Evolutionary conservation across 176 grass and related monocot genomes (phyloP).

Genomic region (Oryza glumipatula): DNA sequence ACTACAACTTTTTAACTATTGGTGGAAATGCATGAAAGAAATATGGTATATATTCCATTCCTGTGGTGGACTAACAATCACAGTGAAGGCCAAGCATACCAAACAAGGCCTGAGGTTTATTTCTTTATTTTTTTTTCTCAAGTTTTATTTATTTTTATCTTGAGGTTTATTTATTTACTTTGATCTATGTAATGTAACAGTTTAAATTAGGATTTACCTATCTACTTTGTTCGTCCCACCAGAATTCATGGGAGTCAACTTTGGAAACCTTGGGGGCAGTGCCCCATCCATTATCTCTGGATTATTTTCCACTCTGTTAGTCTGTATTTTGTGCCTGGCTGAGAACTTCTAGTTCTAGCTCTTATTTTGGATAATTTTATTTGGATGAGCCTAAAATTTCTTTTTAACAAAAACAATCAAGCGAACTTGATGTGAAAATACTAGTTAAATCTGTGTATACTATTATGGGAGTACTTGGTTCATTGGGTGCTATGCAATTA

Average conservation of each 20-base stretch:
- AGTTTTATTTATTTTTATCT: neutral
- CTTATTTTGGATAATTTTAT: neutral
- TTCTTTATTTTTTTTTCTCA: neutral
- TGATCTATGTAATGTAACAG: neutral
- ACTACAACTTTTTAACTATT: neutral
- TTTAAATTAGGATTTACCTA: neutral
- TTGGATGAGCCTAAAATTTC: neutral
- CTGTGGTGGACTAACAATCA: constrained; percentile 24
- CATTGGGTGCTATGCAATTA: neutral
- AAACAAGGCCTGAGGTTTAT: constrained; percentile 3
- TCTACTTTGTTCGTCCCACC: neutral
- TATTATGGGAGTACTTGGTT: neutral
- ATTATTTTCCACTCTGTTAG: neutral
- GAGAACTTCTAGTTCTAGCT: neutral
- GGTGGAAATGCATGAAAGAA: neutral
- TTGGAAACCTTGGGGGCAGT: neutral
- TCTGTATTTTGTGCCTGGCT: neutral
- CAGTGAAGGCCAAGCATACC: neutral
- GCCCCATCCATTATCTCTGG: neutral
- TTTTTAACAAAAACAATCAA: neutral
- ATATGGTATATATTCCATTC: neutral
- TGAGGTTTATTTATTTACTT: neutral
- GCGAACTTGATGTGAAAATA: neutral
- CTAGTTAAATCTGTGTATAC: neutral
- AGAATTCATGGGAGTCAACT: neutral